phyloP scores from a whole-genome alignment of 345 rosid genomes.

The Euclidium syriacum region DNA sequence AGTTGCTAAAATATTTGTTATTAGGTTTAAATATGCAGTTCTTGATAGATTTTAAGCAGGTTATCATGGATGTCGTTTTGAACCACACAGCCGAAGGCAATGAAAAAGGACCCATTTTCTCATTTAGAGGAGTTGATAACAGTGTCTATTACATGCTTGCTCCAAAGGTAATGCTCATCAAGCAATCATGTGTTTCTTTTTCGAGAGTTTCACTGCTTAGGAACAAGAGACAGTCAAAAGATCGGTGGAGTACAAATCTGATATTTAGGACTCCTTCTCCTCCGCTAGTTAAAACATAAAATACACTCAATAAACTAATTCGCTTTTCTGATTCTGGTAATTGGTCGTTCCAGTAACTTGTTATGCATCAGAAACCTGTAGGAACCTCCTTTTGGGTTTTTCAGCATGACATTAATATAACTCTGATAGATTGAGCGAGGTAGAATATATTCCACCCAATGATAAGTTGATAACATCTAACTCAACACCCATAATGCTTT shows the following conservation, averaged over 20 bases:
- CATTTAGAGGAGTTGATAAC: conserved; percentile 92
- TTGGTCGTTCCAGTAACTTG: conserved; percentile 1
- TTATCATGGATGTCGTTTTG: conserved; percentile 91
- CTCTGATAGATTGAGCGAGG: background rate
- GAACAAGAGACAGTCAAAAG: conserved; percentile 1
- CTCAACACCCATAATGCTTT: background rate
- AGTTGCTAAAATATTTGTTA: background rate
- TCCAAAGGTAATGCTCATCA: conserved; percentile 63
- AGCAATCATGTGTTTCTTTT: background rate
- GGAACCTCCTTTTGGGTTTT: background rate
- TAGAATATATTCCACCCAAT: background rate
- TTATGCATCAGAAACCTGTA: conserved; percentile 10
- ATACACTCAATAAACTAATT: background rate
- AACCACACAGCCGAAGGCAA: conserved; percentile 99
- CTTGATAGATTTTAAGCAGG: conserved; percentile 47
- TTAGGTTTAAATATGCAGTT: conserved; percentile 11
- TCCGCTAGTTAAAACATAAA: background rate
- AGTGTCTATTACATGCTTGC: conserved; percentile 95
- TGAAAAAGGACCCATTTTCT: conserved; percentile 77
- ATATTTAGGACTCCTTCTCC: background rate
- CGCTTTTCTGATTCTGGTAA: background rate
- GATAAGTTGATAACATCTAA: background rate
- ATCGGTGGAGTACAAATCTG: background rate
- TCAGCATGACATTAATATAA: background rate
- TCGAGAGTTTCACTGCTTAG: background rate